These are phyloP conservation scores for Euptelea pleiosperma DNA, from an alignment of 164 flowering plant genomes.

Conservation along the genomic window DNA sequence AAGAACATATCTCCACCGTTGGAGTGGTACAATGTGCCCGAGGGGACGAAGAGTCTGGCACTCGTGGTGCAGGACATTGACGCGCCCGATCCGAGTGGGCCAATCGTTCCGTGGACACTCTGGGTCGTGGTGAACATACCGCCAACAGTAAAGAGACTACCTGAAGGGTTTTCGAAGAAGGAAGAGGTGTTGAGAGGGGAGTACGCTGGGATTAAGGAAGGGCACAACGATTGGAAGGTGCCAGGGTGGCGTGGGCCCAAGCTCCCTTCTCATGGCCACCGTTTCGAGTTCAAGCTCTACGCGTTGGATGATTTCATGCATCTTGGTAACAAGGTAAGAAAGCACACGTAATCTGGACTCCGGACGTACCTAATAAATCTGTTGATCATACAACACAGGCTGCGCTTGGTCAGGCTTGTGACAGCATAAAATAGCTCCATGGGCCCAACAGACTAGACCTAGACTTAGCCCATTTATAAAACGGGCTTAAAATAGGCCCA, in stretches of 20 bases:
- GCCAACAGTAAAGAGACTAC: constrained; percentile 59
- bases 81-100: constrained; percentile 57
- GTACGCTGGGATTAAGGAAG: constrained; percentile 58
- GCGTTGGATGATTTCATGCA: constrained; percentile 61
- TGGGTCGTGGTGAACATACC: constrained; percentile 86
- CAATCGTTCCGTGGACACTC: constrained; percentile 61
- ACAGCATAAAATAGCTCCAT: no score
- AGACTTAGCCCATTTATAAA: no score
- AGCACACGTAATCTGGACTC: no score
- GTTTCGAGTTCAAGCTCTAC: constrained; percentile 67
- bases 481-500: no score
- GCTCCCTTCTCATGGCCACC: constrained; percentile 54
- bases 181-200: constrained; percentile 55
- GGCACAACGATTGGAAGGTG: constrained; percentile 59
- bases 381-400: no score
- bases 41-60: constrained; percentile 63
- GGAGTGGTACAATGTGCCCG: constrained; percentile 85
- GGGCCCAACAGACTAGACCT: no score
- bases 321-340: constrained; percentile 67
- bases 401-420: no score
- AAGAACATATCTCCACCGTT: constrained; percentile 73
- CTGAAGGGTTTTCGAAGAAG: constrained; percentile 76
- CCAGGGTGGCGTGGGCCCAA: constrained; percentile 76
- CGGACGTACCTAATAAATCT: no score
- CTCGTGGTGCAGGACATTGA: constrained; percentile 74